phyloP scores from a whole-genome alignment of 2,329 filamentous ascomycete species.

The Hysterium pulicare region DNA sequence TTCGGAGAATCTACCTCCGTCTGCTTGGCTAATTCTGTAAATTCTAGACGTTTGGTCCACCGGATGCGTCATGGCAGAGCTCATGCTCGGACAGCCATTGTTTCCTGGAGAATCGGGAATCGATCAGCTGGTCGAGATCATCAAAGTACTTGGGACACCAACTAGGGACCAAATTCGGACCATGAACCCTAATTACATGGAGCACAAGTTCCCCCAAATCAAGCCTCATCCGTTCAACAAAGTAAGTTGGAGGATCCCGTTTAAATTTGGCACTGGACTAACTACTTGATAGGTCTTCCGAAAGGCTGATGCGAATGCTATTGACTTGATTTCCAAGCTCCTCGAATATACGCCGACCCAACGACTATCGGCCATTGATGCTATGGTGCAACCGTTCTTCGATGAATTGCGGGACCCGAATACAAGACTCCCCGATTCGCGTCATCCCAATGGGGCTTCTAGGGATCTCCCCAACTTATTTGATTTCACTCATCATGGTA shows the following conservation, averaged over 20 bases:
- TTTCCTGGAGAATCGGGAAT: conserved; percentile 99
- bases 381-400: conserved; percentile 98
- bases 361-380: conserved; percentile 86
- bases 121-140: conserved; percentile 97
- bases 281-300: conserved; percentile 69
- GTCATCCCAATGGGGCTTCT: conserved; percentile 75
- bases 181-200: conserved; percentile 99
- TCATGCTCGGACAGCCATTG: conserved; percentile 96
- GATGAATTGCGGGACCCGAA: conserved; percentile 91
- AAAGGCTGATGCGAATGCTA: conserved; percentile 87
- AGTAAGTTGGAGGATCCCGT: conserved; percentile 41
- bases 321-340: conserved; percentile 89
- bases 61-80: conserved; percentile 97
- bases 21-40: conserved; percentile 17
- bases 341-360: conserved; percentile 98
- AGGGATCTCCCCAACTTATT: conserved; percentile 86
- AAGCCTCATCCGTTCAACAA: conserved; percentile 99
- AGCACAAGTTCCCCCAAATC: conserved; percentile 99
- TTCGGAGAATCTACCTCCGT: conserved; percentile 8
- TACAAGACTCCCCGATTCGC: conserved; percentile 89
- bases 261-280: conserved; percentile 4
- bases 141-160: conserved; percentile 96
- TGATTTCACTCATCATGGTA: conserved; percentile 92
- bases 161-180: conserved; percentile 97
- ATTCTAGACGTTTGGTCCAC: conserved; percentile 93